phyloP scores from a whole-genome alignment of 129 eudicot genomes.

The Tagetes erecta region DNA sequence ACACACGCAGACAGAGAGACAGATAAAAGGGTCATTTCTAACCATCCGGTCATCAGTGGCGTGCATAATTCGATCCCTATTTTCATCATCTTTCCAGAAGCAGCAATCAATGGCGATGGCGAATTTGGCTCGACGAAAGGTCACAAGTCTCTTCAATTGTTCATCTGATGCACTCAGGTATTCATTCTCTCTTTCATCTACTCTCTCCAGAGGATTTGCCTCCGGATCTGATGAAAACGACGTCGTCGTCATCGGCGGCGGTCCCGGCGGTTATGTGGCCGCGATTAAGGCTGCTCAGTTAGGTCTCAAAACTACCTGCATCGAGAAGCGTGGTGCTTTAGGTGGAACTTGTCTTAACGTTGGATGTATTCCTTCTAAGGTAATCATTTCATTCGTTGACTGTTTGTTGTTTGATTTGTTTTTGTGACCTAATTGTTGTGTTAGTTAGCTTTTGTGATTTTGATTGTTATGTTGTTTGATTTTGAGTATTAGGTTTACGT shows the following conservation, averaged over 20 bases:
- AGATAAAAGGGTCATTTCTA: not conserved
- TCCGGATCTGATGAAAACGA: conserved; percentile 15
- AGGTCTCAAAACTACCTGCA: conserved; percentile 13
- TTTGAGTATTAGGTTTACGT: not conserved
- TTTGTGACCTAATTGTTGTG: no score
- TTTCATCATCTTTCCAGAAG: not conserved
- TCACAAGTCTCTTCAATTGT: not conserved
- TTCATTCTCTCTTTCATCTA: not conserved
- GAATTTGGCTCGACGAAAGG: conserved; percentile 1
- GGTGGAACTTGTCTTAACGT: conserved; percentile 18
- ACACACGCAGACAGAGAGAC: not conserved
- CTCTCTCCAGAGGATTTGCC: conserved; percentile 10
- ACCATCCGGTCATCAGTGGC: not conserved
- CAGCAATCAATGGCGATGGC: conserved; percentile 5
- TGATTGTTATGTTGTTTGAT: not conserved
- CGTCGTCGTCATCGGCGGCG: conserved; percentile 18
- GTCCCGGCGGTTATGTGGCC: conserved; percentile 15
- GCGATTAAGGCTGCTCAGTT: conserved; percentile 16
- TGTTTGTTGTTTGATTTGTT: not conserved
- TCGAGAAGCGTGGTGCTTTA: conserved; percentile 11
- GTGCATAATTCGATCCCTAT: not conserved
- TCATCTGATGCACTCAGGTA: not conserved
- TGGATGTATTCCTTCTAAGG: conserved; percentile 6
- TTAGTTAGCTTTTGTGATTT: no score
- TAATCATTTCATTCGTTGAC: not conserved